Evolutionary conservation across 257 asterid species (phyloP).

Genomic region (Cynanchum wilfordii): DNA sequence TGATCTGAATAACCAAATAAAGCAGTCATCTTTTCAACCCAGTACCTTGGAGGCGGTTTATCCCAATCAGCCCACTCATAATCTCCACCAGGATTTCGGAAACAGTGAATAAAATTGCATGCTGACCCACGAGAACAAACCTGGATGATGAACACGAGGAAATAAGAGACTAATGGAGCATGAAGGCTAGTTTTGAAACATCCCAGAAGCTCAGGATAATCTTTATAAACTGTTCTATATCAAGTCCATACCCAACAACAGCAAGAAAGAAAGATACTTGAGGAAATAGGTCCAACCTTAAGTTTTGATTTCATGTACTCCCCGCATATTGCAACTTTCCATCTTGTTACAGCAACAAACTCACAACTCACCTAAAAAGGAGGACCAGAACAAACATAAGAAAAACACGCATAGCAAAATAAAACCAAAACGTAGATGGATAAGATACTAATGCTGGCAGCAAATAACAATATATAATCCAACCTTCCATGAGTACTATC

Average conservation of each 20-base stretch:
- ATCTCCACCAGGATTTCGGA: slow-evolving; percentile 93
- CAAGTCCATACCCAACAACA: not conserved
- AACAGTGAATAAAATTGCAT: slow-evolving; percentile 96
- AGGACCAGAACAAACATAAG: slow-evolving; percentile 5
- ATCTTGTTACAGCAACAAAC: slow-evolving; percentile 76
- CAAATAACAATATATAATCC: not conserved
- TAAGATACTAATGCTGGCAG: not conserved
- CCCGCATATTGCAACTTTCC: slow-evolving; percentile 98
- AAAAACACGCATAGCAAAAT: not conserved
- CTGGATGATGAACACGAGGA: slow-evolving; percentile 30
- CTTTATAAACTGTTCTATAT: not conserved
- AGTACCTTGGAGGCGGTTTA: slow-evolving; percentile 77
- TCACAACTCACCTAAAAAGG: slow-evolving; percentile 63
- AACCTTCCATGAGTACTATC: not conserved
- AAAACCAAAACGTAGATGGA: slow-evolving; percentile 7
- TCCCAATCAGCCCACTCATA: slow-evolving; percentile 99
- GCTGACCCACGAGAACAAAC: slow-evolving; percentile 83
- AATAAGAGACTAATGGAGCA: slow-evolving; percentile 7
- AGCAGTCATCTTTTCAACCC: slow-evolving; percentile 76
- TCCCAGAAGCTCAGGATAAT: not conserved
- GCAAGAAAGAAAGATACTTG: slow-evolving; percentile 2
- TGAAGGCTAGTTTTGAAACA: not conserved
- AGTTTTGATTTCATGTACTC: slow-evolving; percentile 81
- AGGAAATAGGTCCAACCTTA: slow-evolving; percentile 40
- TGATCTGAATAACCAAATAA: slow-evolving; percentile 71